Conservation (phyloP, 2,329 filamentous ascomycete genomes). For the Xylaria sp. region DNA sequence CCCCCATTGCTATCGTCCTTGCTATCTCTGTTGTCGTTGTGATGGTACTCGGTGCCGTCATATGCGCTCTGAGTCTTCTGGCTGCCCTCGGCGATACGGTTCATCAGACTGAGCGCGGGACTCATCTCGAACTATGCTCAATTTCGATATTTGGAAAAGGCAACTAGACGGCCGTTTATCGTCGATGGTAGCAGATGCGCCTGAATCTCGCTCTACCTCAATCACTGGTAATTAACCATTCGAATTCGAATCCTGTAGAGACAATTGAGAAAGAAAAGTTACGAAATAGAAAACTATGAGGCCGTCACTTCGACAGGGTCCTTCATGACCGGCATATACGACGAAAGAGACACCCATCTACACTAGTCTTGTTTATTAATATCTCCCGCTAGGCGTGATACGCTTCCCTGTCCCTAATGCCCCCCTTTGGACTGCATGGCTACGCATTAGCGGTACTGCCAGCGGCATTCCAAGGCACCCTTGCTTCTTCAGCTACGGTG, state of each 20-base stretch:
- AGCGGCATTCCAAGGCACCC: constrained; percentile 5
- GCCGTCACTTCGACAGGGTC: not conserved
- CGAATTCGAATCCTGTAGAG: not conserved
- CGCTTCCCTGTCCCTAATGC: not conserved
- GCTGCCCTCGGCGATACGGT: constrained; percentile 2
- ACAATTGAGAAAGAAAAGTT: not conserved
- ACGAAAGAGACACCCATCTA: not conserved
- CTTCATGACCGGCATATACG: not conserved
- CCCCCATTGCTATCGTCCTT: constrained; percentile 1
- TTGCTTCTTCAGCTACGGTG: constrained; percentile 9
- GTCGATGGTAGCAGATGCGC: not conserved
- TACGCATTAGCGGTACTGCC: not conserved
- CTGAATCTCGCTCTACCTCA: not conserved
- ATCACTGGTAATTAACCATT: not conserved
- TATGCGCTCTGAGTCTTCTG: not conserved
- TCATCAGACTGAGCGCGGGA: constrained; percentile 3
- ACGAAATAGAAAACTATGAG: not conserved
- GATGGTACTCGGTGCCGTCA: not conserved
- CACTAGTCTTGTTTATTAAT: not conserved
- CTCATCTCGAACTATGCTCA: constrained; percentile 6
- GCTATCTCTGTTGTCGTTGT: not conserved
- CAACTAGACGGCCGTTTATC: not conserved
- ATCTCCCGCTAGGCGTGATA: not conserved
- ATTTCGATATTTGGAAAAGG: not conserved
- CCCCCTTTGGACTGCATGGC: constrained; percentile 9